Conservation (phyloP, 257 asterid species). For the Solanum phureja region DNA sequence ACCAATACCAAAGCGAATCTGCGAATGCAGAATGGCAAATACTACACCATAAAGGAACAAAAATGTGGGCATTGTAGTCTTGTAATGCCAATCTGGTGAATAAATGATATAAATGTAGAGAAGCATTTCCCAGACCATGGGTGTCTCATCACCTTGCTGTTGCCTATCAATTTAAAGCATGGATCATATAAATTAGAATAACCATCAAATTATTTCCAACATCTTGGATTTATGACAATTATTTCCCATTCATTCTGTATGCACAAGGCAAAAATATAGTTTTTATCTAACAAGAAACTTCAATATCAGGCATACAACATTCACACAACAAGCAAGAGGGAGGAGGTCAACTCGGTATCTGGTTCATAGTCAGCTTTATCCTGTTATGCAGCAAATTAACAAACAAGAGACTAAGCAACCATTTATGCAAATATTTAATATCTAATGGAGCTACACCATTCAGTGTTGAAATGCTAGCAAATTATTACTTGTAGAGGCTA, state of each 20-base stretch:
- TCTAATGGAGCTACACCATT: not conserved
- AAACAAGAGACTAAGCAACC: not conserved
- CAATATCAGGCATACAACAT: not conserved
- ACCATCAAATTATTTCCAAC: not conserved
- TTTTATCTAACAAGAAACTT: not conserved
- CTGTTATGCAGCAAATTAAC: not conserved
- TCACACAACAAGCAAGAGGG: not conserved
- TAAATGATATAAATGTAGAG: constrained; percentile 85
- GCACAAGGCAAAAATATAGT: not conserved
- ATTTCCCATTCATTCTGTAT: not conserved
- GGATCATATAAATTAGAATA: not conserved
- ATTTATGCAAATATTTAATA: not conserved
- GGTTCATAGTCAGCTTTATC: not conserved
- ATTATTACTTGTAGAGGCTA: not conserved
- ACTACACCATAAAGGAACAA: constrained; percentile 72
- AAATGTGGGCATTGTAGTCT: constrained; percentile 90
- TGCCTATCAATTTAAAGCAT: constrained; percentile 38
- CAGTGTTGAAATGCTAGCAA: not conserved
- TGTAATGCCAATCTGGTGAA: constrained; percentile 97
- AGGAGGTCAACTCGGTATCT: not conserved
- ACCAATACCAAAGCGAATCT: constrained; percentile 47
- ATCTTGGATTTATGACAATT: not conserved
- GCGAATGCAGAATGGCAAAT: constrained; percentile 74
- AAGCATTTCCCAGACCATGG: constrained; percentile 99
- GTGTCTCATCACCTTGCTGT: constrained; percentile 96